phyloP scores from a whole-genome alignment of 106 monocot genomes.

The Platanthera zijinensis region DNA sequence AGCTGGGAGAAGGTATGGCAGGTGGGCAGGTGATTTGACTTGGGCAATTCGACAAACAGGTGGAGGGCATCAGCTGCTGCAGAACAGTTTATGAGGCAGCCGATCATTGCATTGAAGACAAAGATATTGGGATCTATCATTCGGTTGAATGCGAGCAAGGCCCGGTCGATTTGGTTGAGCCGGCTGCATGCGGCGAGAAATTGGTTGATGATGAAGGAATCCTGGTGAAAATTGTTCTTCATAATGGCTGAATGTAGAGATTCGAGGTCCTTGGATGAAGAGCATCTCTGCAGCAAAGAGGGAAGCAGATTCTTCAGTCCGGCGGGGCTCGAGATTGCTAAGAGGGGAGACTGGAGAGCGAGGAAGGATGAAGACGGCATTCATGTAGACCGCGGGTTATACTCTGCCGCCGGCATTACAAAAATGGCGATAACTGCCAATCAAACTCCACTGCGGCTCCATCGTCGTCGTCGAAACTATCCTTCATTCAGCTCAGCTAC shows the following conservation, averaged over 20 bases:
- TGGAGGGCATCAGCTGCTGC: constrained; percentile 16
- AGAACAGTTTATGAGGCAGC: constrained; percentile 21
- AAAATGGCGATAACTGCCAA: no score
- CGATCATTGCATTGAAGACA: constrained; percentile 48
- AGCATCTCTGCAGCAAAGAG: constrained; percentile 16
- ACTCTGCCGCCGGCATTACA: no score
- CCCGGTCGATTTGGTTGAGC: constrained; percentile 20
- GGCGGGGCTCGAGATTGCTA: neutral
- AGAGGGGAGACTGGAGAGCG: neutral
- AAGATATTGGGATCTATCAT: constrained; percentile 37
- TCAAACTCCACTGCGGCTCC: no score
- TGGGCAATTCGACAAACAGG: constrained; percentile 22
- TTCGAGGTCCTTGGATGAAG: constrained; percentile 13
- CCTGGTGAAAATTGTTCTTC: constrained; percentile 29
- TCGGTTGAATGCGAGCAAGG: constrained; percentile 20
- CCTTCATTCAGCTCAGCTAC: no score
- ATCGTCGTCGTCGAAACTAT: no score
- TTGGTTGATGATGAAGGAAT: constrained; percentile 45
- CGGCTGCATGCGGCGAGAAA: constrained; percentile 34
- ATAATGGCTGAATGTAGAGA: constrained; percentile 24
- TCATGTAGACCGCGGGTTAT: neutral
- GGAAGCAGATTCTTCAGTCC: neutral
- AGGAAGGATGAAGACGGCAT: neutral
- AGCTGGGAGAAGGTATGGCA: constrained; percentile 43
- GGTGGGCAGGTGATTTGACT: constrained; percentile 12